Evolutionary conservation across 768 basidiomycete species (phyloP), one percentile per base, ranked within the genome.

Genomic region (Russula griseocarnosa): DNA sequence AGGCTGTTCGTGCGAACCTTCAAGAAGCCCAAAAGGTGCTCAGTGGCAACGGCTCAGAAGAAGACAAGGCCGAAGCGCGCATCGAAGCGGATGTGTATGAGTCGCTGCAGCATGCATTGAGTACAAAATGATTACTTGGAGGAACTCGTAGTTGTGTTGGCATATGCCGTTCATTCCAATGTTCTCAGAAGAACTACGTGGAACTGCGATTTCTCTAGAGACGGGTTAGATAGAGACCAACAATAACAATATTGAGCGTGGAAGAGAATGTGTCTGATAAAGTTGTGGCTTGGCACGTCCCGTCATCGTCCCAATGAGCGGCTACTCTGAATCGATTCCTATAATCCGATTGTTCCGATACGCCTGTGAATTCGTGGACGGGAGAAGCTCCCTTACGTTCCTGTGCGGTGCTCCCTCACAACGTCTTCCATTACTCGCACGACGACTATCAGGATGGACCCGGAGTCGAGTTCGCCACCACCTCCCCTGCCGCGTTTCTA

Each of bases 51-150:
- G 95, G 94, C 34, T 86, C 92, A 51, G 97, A 98, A 75, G 87
- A 88, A 70, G 94, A 94, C 76, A 98, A 94, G 81, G 78, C 87
- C 65, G 94, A 95, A 78, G 97, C 95, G 36, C 84, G 86, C 69
- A 85, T 98, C 74, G 96, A 99, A 78, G 90, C 90, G 40, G 94
- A 96, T 73, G 95, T 98, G 62, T 98, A 95, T 74, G 97, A 98
- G 81, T 85, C 92, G 49, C 81, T 99, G 64, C 95, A 98, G 75
- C 84, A 90, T 68, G 94, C 94, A 69, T 76, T 98, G 68, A 74
- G 75, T 57, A 75, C 79, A 57, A 80, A 80, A 72, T 83, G 76
- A 71, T 64, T 64, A 36, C 9, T 38, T 63, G 46, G 50, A 50
- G n/a, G 11, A 54, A 47, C 51, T 42, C 51, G 38, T 68, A 50